Base-by-base conservation (phyloP, 495 filamentous ascomycete genomes). In the Aspergillus leporis region DNA sequence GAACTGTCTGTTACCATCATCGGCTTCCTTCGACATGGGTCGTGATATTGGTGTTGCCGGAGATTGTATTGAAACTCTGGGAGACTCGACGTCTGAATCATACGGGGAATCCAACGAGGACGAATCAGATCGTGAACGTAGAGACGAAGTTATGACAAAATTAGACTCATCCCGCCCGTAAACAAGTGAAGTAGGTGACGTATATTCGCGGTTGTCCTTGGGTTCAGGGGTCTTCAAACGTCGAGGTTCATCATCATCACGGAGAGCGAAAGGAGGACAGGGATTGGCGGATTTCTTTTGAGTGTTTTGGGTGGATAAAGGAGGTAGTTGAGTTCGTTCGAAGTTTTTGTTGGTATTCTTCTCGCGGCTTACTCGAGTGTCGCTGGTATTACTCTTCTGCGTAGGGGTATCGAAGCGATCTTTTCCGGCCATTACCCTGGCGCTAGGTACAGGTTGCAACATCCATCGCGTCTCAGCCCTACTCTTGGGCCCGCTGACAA, bases 381-480 rank as follows among this genome's bases (percentile, higher is more conserved):
- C 45, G 55, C 63, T 60, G 40, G 66, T 50, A 14, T 54, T 19
- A 51, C 54, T 67, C 38, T 61, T 63, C n/a, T 58, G 60, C 43
- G 64, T 59, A 31, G 70, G 66, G 28, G 59, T 55, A 51, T 80
- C 80, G 53, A 85, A 78, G 30, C 73, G 73, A 56, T 82, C 82
- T 68, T 92, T 93, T 58, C 91, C 91, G 62, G 86, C 88, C 92
- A 97, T 97, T 49, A 97, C 75, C 64, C 84, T 89, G 18, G 92
- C 90, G 51, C 82, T 83, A 38, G 92, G 92, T 3, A 91, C 91
- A 3, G 92, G 92, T 70, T 93, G 90, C 32, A 96, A 76, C 91
- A 97, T 94, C 92, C 92, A 97, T 64, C 76, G 75, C n/a, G 85
- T 86, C 53, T 87, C 89, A 23, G 84, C 84, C 51, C 78, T 81